phyloP scores from a whole-genome alignment of 257 asterid species.

The Solanum chiquidenum region DNA sequence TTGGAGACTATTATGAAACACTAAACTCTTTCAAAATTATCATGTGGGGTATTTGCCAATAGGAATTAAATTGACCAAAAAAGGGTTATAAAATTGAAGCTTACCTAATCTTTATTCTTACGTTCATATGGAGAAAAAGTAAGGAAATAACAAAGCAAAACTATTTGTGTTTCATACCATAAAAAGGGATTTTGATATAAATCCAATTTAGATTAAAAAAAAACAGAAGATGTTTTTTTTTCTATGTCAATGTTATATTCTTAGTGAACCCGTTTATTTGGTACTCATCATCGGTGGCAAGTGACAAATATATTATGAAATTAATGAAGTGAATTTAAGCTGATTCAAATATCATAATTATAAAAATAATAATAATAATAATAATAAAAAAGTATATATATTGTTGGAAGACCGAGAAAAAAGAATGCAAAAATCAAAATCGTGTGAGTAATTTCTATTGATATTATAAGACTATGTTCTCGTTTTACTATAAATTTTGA shows the following conservation, averaged over 20 bases:
- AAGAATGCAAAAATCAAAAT: not conserved
- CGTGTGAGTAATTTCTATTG: not conserved
- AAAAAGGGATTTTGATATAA: not conserved
- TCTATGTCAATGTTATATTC: not conserved
- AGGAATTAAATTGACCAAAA: not conserved
- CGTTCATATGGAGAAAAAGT: not conserved
- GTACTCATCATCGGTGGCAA: accelerated
- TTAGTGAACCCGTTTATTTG: not conserved
- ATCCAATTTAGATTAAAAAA: not conserved
- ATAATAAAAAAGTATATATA: not conserved
- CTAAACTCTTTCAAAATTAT: not conserved
- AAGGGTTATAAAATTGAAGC: not conserved
- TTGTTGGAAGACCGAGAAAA: not conserved
- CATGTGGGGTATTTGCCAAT: not conserved
- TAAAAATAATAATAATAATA: no score
- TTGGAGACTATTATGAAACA: not conserved
- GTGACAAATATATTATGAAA: not conserved
- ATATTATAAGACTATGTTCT: not conserved
- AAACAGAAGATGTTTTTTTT: not conserved
- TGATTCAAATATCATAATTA: no score
- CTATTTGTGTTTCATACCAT: not conserved
- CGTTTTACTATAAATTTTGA: not conserved
- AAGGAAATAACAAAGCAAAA: not conserved
- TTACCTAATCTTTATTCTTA: not conserved
- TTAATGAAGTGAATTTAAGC: not conserved